Percentiles rank a stretch among this genome's conserved stretches.
These are phyloP conservation scores for Heritiera fomes DNA, from an alignment of 345 rosid species.

Conservation along the genomic window DNA sequence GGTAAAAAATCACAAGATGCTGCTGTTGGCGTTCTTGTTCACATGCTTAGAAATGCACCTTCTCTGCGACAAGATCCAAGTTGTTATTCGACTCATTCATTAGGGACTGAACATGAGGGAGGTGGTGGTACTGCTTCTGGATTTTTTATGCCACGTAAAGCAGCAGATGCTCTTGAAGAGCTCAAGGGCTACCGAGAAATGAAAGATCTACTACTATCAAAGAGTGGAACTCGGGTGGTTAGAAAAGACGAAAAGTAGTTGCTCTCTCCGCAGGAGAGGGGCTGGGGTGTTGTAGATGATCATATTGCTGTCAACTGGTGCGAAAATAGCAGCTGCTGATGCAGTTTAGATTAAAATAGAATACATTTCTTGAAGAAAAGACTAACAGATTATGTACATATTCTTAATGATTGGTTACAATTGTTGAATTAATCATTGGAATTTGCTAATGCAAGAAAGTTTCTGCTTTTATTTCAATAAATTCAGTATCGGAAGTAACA, in stretches of 20 bases:
- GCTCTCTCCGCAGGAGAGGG: neutral
- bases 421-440: neutral
- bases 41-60: conserved; percentile 75
- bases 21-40: conserved; percentile 87
- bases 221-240: conserved; percentile 58
- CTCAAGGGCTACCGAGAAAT: conserved; percentile 76
- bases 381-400: neutral
- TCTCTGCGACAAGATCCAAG: conserved; percentile 76
- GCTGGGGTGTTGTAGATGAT: neutral
- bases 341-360: conserved; percentile 4
- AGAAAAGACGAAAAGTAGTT: conserved; percentile 32
- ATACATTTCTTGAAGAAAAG: neutral
- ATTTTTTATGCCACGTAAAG: conserved; percentile 64
- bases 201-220: conserved; percentile 75
- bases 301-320: neutral
- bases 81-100: conserved; percentile 53
- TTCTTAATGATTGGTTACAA: neutral
- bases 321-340: neutral
- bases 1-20: conserved; percentile 79
- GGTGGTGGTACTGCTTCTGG: conserved; percentile 63
- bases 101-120: conserved; percentile 49
- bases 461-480: neutral
- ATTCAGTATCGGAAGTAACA: neutral
- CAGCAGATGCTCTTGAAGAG: conserved; percentile 81
- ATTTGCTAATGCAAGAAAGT: neutral